A percentile compares a stretch with the other conserved stretches of the same genome.
These are phyloP conservation scores for Arthrinium phaeospermum DNA, from an alignment of 2,329 filamentous ascomycete species.

Conservation along the genomic window DNA sequence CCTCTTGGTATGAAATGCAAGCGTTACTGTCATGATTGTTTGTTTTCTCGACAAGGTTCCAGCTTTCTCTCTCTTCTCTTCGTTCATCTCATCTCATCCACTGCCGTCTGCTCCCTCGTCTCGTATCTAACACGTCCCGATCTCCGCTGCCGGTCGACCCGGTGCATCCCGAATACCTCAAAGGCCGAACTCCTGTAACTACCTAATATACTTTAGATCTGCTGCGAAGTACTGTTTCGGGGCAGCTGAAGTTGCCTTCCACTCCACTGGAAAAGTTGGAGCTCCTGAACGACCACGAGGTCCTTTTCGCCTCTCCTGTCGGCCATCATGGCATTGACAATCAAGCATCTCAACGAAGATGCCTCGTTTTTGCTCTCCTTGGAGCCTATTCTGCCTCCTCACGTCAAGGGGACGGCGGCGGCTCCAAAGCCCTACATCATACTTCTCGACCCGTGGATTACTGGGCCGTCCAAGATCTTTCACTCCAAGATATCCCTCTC, in stretches of 20 bases:
- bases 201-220: slow-evolving; percentile 2
- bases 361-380: slow-evolving; percentile 70
- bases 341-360: slow-evolving; percentile 69
- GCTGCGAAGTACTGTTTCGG: neutral
- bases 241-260: neutral
- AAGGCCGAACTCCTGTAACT: neutral
- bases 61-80: neutral
- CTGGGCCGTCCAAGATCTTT: slow-evolving; percentile 63
- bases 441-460: slow-evolving; percentile 75
- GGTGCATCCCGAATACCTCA: neutral
- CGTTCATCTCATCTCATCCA: slow-evolving; percentile 7
- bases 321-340: slow-evolving; percentile 62
- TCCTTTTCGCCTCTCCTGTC: neutral
- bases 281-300: neutral
- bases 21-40: neutral
- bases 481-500: slow-evolving; percentile 66
- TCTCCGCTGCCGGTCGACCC: slow-evolving; percentile 1
- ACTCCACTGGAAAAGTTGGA: neutral
- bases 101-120: neutral
- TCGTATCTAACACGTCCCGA: neutral
- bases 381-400: slow-evolving; percentile 54
- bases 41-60: slow-evolving; percentile 16
- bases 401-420: slow-evolving; percentile 36
- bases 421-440: slow-evolving; percentile 65
- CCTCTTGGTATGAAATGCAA: slow-evolving; percentile 15